Conservation (phyloP, 2,329 filamentous ascomycete species). For the Phaeophleospora eucalypticola region DNA sequence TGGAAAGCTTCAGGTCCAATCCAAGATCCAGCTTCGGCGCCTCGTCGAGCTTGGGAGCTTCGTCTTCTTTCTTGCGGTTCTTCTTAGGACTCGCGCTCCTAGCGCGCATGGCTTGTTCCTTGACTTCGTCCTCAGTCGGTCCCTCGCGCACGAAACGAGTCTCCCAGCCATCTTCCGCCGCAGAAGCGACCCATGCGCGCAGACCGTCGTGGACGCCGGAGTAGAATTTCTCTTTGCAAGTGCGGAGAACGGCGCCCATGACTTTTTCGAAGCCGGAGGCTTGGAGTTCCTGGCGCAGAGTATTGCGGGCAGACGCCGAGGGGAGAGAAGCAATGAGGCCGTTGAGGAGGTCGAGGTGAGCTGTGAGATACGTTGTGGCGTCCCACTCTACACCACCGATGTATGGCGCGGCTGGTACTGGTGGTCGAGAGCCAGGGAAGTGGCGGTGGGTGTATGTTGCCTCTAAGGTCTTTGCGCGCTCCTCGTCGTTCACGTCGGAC, state of each 20-base stretch:
- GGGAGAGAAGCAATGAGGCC: slow-evolving; percentile 80
- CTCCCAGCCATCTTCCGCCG: slow-evolving; percentile 82
- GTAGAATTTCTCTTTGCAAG: slow-evolving; percentile 98
- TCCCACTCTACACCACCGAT: slow-evolving; percentile 98
- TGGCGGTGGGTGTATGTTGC: slow-evolving; percentile 56
- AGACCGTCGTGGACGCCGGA: slow-evolving; percentile 84
- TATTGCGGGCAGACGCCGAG: slow-evolving; percentile 65
- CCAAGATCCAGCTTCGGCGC: slow-evolving; percentile 24
- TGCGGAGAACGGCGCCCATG: slow-evolving; percentile 76
- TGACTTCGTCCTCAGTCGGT: slow-evolving; percentile 45
- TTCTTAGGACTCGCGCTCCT: slow-evolving; percentile 40
- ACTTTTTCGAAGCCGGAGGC: slow-evolving; percentile 88
- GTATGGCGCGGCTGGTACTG: slow-evolving; percentile 90
- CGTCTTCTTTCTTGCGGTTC: slow-evolving; percentile 30
- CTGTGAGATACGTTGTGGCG: slow-evolving; percentile 91
- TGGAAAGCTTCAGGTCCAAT: slow-evolving; percentile 19
- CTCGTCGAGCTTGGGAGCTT: slow-evolving; percentile 22
- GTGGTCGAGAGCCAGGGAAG: slow-evolving; percentile 81
- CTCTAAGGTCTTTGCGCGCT: slow-evolving; percentile 20
- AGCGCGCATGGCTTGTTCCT: slow-evolving; percentile 36
- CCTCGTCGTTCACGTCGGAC: slow-evolving; percentile 16
- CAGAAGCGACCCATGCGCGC: slow-evolving; percentile 84
- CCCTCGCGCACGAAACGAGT: slow-evolving; percentile 76
- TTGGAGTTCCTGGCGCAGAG: slow-evolving; percentile 69
- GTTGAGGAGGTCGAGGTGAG: slow-evolving; percentile 88